phyloP scores from a whole-genome alignment of 169 alveolate genomes.

The Plasmodium adleri region DNA sequence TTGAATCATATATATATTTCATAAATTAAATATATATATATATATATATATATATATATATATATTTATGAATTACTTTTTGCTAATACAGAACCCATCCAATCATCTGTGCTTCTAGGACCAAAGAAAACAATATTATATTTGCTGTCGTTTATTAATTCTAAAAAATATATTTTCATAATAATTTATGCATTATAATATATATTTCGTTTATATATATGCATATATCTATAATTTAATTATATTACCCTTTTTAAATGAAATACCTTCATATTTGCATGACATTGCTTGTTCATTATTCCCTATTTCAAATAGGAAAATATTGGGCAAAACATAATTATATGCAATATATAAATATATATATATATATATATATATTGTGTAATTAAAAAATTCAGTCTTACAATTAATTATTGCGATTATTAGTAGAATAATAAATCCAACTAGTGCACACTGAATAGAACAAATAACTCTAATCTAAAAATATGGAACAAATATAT shows the following conservation, averaged over 20 bases:
- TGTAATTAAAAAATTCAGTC: background rate
- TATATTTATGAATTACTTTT: conserved; percentile 29
- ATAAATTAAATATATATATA: background rate
- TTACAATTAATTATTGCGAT: conserved; percentile 34
- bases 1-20: background rate
- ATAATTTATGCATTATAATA: background rate
- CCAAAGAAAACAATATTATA: conserved; percentile 72
- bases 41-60: conserved; percentile 3
- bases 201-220: conserved; percentile 8
- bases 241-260: conserved; percentile 55
- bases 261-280: conserved; percentile 55
- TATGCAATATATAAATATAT: background rate
- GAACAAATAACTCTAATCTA: conserved; percentile 66
- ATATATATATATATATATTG: background rate
- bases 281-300: conserved; percentile 10
- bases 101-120: conserved; percentile 60
- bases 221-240: background rate
- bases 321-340: no score
- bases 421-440: conserved; percentile 34
- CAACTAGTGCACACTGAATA: conserved; percentile 62
- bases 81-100: conserved; percentile 48
- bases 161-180: conserved; percentile 5
- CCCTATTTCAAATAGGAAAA: conserved; percentile 21
- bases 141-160: conserved; percentile 35
- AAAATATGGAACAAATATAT: background rate